Percentiles rank a stretch among this genome's conserved stretches.
phyloP scores from a whole-genome alignment of 2,329 filamentous ascomycete species.

The Tolypocladium tundrense region DNA sequence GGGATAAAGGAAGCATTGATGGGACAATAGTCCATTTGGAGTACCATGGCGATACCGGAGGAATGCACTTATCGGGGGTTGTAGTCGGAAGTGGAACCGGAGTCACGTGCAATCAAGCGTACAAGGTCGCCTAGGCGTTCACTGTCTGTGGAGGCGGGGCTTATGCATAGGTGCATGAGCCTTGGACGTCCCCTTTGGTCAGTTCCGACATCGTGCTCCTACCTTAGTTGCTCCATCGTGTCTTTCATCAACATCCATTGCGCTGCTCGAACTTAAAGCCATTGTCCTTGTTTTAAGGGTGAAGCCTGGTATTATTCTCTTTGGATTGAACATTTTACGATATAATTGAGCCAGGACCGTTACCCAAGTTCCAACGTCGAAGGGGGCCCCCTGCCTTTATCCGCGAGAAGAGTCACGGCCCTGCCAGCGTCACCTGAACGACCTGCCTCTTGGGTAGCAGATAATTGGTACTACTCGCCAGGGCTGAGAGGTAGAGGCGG shows the following conservation, averaged over 20 bases:
- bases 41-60: neutral
- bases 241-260: neutral
- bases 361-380: neutral
- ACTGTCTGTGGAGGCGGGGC: neutral
- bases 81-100: neutral
- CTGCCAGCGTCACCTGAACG: neutral
- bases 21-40: neutral
- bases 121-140: neutral
- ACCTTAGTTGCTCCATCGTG: neutral
- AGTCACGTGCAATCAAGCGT: neutral
- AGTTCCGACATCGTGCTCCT: neutral
- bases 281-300: neutral
- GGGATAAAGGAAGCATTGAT: neutral
- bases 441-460: neutral
- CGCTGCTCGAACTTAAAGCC: neutral
- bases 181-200: neutral
- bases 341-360: neutral
- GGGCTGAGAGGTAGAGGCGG: neutral
- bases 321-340: neutral
- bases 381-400: neutral
- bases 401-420: neutral
- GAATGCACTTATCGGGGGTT: neutral
- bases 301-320: neutral
- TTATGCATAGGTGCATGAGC: neutral
- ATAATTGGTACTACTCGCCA: neutral